phyloP scores from a whole-genome alignment of 345 rosid species.

The Aurinia saxatilis region DNA sequence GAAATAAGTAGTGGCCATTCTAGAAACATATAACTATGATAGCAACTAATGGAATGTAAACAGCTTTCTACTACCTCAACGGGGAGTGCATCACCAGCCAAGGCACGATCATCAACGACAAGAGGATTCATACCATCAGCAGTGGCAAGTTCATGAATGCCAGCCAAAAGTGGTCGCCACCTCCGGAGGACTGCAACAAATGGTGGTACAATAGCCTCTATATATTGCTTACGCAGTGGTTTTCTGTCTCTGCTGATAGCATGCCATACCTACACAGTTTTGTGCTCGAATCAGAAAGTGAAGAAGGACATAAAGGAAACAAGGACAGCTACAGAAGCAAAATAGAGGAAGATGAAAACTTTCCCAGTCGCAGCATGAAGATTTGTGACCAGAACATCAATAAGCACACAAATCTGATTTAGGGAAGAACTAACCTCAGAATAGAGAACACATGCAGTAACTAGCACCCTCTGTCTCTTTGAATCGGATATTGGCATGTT shows the following conservation, averaged over 20 bases:
- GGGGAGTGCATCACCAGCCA: constrained; percentile 91
- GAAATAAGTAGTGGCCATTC: constrained; percentile 14
- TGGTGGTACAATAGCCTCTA: constrained; percentile 92
- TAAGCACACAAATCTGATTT: constrained; percentile 16
- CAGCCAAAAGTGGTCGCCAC: constrained; percentile 97
- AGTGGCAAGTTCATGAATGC: constrained; percentile 96
- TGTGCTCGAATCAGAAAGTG: constrained; percentile 9
- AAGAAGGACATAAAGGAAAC: constrained; percentile 1
- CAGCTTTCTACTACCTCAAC: constrained; percentile 54
- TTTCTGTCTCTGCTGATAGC: constrained; percentile 81
- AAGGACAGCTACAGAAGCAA: constrained; percentile 11
- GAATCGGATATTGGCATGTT: constrained; percentile 98
- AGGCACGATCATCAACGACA: constrained; percentile 81
- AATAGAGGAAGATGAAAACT: constrained; percentile 12
- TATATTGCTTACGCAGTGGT: constrained; percentile 86
- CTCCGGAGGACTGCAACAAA: constrained; percentile 95
- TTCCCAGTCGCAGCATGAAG: constrained; percentile 13
- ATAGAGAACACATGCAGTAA: constrained; percentile 91
- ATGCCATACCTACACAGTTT: constrained; percentile 77
- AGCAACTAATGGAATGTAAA: constrained; percentile 4
- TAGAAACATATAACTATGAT: constrained; percentile 6
- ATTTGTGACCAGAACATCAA: constrained; percentile 10
- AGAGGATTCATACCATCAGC: constrained; percentile 98
- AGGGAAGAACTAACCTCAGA: constrained; percentile 81
- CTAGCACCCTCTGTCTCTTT: constrained; percentile 94